Percentiles rank a stretch among this genome's conserved stretches.
phyloP scores from a whole-genome alignment of 2,329 filamentous ascomycete species.

The Aspergillus luchuensis region DNA sequence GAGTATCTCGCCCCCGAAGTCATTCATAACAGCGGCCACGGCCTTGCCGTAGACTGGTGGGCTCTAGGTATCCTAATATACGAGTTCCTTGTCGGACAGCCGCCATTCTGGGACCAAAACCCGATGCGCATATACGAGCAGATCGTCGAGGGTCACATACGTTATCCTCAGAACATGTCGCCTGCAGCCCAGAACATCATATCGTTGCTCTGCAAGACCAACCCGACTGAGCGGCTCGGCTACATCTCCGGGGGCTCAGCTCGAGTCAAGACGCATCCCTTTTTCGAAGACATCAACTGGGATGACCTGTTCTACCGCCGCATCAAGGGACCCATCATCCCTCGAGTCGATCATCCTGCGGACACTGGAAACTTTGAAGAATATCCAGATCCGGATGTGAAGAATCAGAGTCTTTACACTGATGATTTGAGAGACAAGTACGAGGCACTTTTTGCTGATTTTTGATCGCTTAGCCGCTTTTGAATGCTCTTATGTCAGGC shows the following conservation, averaged over 20 bases:
- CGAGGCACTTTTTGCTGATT: constrained; percentile 63
- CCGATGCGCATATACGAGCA: constrained; percentile 71
- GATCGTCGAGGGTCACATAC: constrained; percentile 65
- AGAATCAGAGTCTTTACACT: constrained; percentile 57
- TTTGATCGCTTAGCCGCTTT: constrained; percentile 44
- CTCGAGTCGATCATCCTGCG: constrained; percentile 60
- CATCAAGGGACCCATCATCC: constrained; percentile 64
- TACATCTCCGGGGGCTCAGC: constrained; percentile 63
- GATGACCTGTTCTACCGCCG: constrained; percentile 62
- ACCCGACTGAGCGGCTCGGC: constrained; percentile 63
- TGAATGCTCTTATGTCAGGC: no score
- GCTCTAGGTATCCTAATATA: constrained; percentile 68
- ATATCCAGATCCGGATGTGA: constrained; percentile 59
- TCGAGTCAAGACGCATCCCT: constrained; percentile 63
- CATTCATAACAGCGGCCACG: constrained; percentile 66
- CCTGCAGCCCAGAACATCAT: constrained; percentile 63
- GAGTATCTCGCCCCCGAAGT: constrained; percentile 70
- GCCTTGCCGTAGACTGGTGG: constrained; percentile 70
- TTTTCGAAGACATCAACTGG: constrained; percentile 65
- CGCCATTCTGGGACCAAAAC: constrained; percentile 69
- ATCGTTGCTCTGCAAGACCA: constrained; percentile 63
- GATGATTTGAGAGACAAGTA: constrained; percentile 63
- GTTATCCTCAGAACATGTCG: constrained; percentile 62
- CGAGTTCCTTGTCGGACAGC: constrained; percentile 68
- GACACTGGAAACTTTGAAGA: constrained; percentile 68